phyloP scores from a whole-genome alignment of 148 eudicot species.

The Mesembryanthemum crystallinum region DNA sequence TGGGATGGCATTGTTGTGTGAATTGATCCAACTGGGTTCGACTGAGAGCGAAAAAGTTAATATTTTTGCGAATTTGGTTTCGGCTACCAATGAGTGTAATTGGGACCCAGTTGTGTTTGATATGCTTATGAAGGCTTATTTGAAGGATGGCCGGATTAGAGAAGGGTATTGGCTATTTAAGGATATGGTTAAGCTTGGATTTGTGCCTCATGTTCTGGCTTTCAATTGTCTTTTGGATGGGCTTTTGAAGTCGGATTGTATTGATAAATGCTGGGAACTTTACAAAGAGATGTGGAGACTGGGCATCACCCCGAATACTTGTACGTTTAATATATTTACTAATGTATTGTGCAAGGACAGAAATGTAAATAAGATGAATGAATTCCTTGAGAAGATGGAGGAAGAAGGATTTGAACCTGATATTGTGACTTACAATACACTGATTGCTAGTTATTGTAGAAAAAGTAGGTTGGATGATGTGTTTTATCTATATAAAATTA shows the following conservation, averaged over 20 bases:
- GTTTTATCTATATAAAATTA: conserved; percentile 69
- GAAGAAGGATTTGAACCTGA: conserved; percentile 94
- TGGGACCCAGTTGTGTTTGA: conserved; percentile 88
- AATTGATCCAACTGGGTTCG: conserved; percentile 43
- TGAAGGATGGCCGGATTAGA: conserved; percentile 49
- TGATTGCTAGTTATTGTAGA: conserved; percentile 71
- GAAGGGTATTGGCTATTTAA: conserved; percentile 61
- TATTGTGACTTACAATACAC: conserved; percentile 77
- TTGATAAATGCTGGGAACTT: conserved; percentile 69
- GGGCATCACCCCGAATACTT: conserved; percentile 59
- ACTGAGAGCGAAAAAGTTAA: conserved; percentile 29
- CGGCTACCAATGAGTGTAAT: conserved; percentile 56
- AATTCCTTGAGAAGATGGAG: conserved; percentile 85
- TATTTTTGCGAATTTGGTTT: conserved; percentile 48
- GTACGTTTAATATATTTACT: conserved; percentile 78
- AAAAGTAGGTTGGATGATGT: conserved; percentile 71
- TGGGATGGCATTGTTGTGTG: conserved; percentile 55
- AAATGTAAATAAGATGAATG: conserved; percentile 58
- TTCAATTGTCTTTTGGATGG: conserved; percentile 69
- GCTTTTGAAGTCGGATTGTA: conserved; percentile 45
- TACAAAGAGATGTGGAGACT: conserved; percentile 57
- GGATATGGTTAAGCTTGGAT: conserved; percentile 55
- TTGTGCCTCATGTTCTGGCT: conserved; percentile 59
- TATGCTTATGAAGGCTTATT: conserved; percentile 76
- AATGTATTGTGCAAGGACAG: conserved; percentile 60